Base-by-base conservation (phyloP, 1,284 basidiomycete species). In the Fereydounia khargensis region DNA sequence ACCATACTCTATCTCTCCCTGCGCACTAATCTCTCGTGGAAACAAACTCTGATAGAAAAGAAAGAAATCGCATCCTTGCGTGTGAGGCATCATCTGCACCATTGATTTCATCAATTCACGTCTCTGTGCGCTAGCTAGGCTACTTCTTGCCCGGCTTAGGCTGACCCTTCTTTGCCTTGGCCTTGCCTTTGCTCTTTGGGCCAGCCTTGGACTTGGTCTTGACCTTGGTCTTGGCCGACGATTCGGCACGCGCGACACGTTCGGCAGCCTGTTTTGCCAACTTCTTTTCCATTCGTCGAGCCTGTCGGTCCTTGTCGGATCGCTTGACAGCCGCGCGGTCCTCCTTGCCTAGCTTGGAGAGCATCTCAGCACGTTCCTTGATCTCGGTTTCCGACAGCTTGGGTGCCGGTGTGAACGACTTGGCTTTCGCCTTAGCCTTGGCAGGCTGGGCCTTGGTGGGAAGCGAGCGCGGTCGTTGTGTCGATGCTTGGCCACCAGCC, bases 261-360 rank as follows among this genome's bases (percentile, higher is more conserved):
- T 45, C 49, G 2, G 38, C 24, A 16, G n/a, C 36, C 8, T 42
- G 25, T 46, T 71, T 71, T 25, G 44, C 56, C 19, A 54, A 50
- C 60, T 74, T 74, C 68, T 75, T 75, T 19, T 58, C 60, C 53
- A 69, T 38, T 2, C 73, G 42, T 7, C 63, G 53, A 7, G 63
- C 60, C 39, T 62, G 57, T 1, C 73, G 41, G 3, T 63, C 66
- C 2, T 52, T 39, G 37, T 75, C 73, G 37, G 47, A 47, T 39
- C 62, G 61, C 52, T 76, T 76, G 33, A 57, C 39, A 27, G 51
- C 50, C 8, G 48, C 41, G 24, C 70, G 65, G 41, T 72, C 61
- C 35, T 70, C 56, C 39, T 72, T 69, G 35, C 42, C 39, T 4
- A 70, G 47, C 24, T 39, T 62, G 2, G 60, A 44, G 25, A 63